A percentile compares a stretch with the other conserved stretches of the same genome.
phyloP scores from a whole-genome alignment of 148 eudicot species.

The Vaccinium corymbosum region DNA sequence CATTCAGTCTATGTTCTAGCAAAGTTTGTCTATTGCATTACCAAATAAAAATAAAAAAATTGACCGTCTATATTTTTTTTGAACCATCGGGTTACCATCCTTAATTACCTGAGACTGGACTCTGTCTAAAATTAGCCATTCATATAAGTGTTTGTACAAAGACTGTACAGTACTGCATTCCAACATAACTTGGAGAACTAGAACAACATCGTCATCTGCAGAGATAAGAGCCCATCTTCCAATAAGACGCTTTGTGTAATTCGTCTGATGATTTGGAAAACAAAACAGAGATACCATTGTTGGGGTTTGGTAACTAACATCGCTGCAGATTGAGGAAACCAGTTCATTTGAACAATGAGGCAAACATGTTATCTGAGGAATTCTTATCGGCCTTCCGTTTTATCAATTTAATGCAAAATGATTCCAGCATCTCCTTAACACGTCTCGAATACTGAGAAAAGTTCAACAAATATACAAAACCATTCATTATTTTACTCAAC shows the following conservation, averaged over 20 bases:
- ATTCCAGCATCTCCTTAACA: background rate
- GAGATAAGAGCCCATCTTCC: background rate
- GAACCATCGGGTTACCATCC: no score
- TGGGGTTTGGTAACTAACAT: background rate
- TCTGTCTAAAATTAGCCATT: no score
- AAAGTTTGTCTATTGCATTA: no score
- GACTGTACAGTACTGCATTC: no score
- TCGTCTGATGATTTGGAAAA: background rate
- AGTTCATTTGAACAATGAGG: background rate
- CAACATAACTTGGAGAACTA: no score
- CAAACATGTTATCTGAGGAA: background rate
- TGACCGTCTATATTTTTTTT: no score
- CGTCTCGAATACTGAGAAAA: background rate
- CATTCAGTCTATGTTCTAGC: no score
- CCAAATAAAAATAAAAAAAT: no score
- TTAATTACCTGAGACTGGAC: no score
- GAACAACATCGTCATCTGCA: no score
- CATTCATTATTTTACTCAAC: background rate
- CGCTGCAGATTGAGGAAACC: background rate
- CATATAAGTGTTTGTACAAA: no score
- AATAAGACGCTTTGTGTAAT: background rate
- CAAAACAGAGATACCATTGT: background rate
- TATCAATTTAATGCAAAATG: background rate
- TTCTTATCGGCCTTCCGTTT: background rate
- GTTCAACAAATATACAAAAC: background rate